Evolutionary conservation across 2,329 filamentous ascomycete genomes (phyloP), one percentile per base, ranked within the genome.

Genomic region (Aspergillus tamarii): DNA sequence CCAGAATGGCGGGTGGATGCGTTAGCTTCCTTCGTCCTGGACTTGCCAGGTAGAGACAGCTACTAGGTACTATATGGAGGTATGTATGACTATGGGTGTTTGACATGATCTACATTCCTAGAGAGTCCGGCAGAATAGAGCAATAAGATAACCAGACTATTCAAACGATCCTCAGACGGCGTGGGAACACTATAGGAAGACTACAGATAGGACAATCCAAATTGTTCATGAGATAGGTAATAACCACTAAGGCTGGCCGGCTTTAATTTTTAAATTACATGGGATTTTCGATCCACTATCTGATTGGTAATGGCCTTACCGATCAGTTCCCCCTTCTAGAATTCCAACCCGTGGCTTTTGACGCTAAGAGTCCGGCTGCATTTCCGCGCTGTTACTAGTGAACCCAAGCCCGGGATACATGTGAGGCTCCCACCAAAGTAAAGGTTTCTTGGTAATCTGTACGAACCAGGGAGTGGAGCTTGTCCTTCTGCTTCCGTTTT

Each of bases 361-460:
- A 54, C 58, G 26, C 58, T 60, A 60, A 60, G 36, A 41, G 43
- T 36, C 58, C 58, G 58, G 58, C 58, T 60, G 58, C 58, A 60
- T 39, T 60, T 60, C 58, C 58, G 58, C 58, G 58, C 48, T 50
- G 28, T 36, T 23, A 28, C 46, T 60, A 60, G 58, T 60, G 32
- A 32, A 55, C 34, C 52, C 26, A 52, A 32, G 28, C 48, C 28
- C 26, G 46, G 48, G 48, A 39, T 60, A 48, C 48, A 60, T 60
- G 58, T 60, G 58, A 60, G 58, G 46, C 58, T 60, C 58, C 57
- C 48, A 19, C 34, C 34, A 36, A 54, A 19, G 50, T n/a, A 23
- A n/a, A 19, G 32, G 19, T 39, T 55, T 55, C 32, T 39, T 55
- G 32, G 52, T 55, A 60, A 60, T 26, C 43, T 41, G 48, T 60